Evolutionary conservation across 768 basidiomycete genomes (phyloP), one percentile per base, ranked within the genome.

Genomic region (Paxillus involutus): DNA sequence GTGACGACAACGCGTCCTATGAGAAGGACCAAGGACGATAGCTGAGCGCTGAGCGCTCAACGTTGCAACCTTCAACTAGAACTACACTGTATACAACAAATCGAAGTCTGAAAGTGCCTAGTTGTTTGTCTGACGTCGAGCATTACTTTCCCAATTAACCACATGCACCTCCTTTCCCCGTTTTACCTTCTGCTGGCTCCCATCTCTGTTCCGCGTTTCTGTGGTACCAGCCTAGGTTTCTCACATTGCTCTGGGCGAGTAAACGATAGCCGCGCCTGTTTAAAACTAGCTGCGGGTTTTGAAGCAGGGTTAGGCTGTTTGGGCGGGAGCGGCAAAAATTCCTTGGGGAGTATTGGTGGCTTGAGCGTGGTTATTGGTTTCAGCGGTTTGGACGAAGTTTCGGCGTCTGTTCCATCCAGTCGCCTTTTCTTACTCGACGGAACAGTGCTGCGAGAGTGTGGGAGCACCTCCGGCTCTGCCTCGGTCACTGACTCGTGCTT

Each of bases 341-440:
- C 64, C 53, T 63, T 72, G 19, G 66, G 60, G 43, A 69, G 69
- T 29, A 60, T 52, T 6, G 69, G 69, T 19, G 65, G 64, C 8
- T 58, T 67, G 32, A 72, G 40, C 6, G 59, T 49, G 9, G 69
- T 72, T 47, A 70, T 70, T 14, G 66, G 71, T 51, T 60, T 69
- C 56, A 70, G 47, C 8, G 57, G 56, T 16, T 64, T 70, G 30
- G 4, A 0, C 13, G 26, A 33, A 26, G 42, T 24, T 19, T 41
- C 43, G 17, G 17, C 6, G 29, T 37, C 47, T 14, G 46, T 16
- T 32, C 10, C 36, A 16, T 53, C 49, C 17, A 43, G 44, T 29
- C 6, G 33, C 17, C 12, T 12, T 29, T 33, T 40, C 19, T 49
- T 45, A 14, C 13, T 35, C n/a, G 51, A 46, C 6, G 58, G 53